Conservation (phyloP, 257 asterid genomes). For the Thymus mandschuricus region DNA sequence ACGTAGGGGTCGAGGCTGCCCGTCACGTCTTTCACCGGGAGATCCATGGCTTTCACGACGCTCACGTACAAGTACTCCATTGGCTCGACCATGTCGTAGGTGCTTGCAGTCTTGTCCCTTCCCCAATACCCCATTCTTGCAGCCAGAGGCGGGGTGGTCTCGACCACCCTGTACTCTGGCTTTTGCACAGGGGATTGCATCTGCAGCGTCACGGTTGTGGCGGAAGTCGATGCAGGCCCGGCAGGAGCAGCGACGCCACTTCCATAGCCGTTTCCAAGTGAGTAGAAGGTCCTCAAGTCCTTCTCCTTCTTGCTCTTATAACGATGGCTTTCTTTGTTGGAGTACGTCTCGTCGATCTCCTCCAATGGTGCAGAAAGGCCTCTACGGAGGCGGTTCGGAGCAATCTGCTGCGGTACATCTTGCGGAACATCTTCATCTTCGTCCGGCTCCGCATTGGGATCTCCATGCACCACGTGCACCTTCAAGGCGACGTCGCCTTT, state of each 20-base stretch:
- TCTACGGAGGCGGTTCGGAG: neutral
- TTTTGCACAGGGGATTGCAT: slow-evolving; percentile 62
- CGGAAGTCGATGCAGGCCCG: slow-evolving; percentile 32
- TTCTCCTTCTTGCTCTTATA: slow-evolving; percentile 60
- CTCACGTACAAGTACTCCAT: slow-evolving; percentile 68
- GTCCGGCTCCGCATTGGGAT: neutral
- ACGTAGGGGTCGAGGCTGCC: slow-evolving; percentile 94
- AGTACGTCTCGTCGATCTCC: slow-evolving; percentile 39
- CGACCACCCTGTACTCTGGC: slow-evolving; percentile 81
- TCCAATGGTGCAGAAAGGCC: slow-evolving; percentile 35
- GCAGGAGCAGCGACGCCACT: slow-evolving; percentile 45
- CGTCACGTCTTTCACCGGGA: slow-evolving; percentile 69
- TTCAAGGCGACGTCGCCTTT: slow-evolving; percentile 75
- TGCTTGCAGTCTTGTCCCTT: slow-evolving; percentile 84
- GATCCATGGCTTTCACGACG: slow-evolving; percentile 81
- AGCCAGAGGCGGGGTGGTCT: slow-evolving; percentile 87
- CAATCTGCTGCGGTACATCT: neutral
- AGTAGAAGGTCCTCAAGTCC: slow-evolving; percentile 60
- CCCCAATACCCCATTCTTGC: slow-evolving; percentile 96
- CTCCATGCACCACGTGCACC: slow-evolving; percentile 46
- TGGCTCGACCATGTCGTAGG: slow-evolving; percentile 90
- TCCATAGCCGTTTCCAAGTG: slow-evolving; percentile 48
- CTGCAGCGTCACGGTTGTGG: slow-evolving; percentile 58
- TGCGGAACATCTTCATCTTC: neutral
- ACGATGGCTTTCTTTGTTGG: slow-evolving; percentile 34